Evolutionary conservation across 192 early-diverging fungal species (phyloP).

Genomic region (Entomortierella beljakovae): DNA sequence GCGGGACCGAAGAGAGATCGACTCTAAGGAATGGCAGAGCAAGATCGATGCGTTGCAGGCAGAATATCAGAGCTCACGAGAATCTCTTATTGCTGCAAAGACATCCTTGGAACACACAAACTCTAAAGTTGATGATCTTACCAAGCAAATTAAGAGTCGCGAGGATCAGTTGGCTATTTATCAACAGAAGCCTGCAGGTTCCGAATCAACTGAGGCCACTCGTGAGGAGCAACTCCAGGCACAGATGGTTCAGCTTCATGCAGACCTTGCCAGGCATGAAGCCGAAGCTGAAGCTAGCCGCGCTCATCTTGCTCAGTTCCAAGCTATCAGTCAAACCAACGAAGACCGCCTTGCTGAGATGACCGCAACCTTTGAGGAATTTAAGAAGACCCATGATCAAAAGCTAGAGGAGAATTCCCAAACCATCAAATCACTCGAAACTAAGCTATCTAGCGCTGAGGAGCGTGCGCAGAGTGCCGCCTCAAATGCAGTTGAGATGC

Average conservation of each 20-base stretch:
- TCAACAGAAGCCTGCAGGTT: conserved; percentile 40
- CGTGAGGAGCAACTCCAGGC: conserved; percentile 47
- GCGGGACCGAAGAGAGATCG: conserved; percentile 50
- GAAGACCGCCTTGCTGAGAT: conserved; percentile 75
- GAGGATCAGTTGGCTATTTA: conserved; percentile 60
- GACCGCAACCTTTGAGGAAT: conserved; percentile 75
- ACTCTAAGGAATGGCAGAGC: conserved; percentile 54
- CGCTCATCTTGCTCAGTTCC: conserved; percentile 64
- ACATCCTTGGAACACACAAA: conserved; percentile 60
- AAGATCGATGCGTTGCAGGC: conserved; percentile 46
- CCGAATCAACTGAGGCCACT: conserved; percentile 25
- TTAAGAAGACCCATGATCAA: conserved; percentile 65
- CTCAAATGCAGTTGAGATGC: conserved; percentile 50
- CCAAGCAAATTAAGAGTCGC: conserved; percentile 58
- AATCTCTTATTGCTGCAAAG: conserved; percentile 53
- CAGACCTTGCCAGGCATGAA: conserved; percentile 63
- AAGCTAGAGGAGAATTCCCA: conserved; percentile 38
- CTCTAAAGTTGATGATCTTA: conserved; percentile 58
- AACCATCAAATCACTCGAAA: conserved; percentile 47
- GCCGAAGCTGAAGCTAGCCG: conserved; percentile 65
- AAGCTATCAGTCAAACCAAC: conserved; percentile 67
- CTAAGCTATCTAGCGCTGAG: conserved; percentile 28
- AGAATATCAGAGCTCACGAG: conserved; percentile 53
- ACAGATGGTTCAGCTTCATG: conserved; percentile 57
- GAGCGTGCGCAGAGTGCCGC: conserved; percentile 38